Evolutionary conservation across 2,329 filamentous ascomycete genomes (phyloP).

Genomic region (Diplodia sapinea): DNA sequence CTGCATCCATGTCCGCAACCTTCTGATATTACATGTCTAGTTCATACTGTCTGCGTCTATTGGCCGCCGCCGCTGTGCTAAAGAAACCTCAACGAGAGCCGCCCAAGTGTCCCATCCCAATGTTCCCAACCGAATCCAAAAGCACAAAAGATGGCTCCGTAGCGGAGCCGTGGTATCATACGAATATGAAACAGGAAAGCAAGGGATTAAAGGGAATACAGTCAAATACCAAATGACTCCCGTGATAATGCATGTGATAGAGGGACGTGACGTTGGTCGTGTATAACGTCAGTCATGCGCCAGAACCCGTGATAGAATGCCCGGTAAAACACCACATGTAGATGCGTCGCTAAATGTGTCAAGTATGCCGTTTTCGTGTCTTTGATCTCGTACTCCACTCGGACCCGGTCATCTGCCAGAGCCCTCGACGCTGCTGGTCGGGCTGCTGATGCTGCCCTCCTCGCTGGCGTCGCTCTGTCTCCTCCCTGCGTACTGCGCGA

Average conservation of each 20-base stretch:
- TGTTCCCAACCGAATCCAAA: not conserved
- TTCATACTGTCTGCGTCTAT: slow-evolving; percentile 18
- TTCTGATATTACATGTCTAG: slow-evolving; percentile 23
- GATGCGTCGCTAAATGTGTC: slow-evolving; percentile 26
- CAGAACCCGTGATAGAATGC: slow-evolving; percentile 18
- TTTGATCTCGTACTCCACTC: not conserved
- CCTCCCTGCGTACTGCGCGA: slow-evolving; percentile 8
- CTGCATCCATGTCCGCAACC: not conserved
- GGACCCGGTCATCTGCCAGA: slow-evolving; percentile 6
- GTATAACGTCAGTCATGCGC: slow-evolving; percentile 27
- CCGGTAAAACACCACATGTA: slow-evolving; percentile 26
- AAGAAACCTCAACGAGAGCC: not conserved
- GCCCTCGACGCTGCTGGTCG: slow-evolving; percentile 21
- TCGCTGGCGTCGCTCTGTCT: slow-evolving; percentile 25
- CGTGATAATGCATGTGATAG: slow-evolving; percentile 15
- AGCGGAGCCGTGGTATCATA: slow-evolving; percentile 28
- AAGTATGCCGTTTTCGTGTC: slow-evolving; percentile 10
- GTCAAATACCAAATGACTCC: slow-evolving; percentile 14
- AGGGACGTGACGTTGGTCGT: slow-evolving; percentile 25
- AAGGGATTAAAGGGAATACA: slow-evolving; percentile 5
- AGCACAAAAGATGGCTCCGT: slow-evolving; percentile 1
- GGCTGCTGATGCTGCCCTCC: slow-evolving; percentile 18
- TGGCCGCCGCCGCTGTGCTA: not conserved
- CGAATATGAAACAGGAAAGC: slow-evolving; percentile 25
- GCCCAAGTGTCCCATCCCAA: not conserved